A percentile compares a stretch with the other conserved stretches of the same genome.
These are phyloP conservation scores for Pseudogymnoascus sp. DNA, from an alignment of 2,329 filamentous ascomycete genomes.

Conservation along the genomic window DNA sequence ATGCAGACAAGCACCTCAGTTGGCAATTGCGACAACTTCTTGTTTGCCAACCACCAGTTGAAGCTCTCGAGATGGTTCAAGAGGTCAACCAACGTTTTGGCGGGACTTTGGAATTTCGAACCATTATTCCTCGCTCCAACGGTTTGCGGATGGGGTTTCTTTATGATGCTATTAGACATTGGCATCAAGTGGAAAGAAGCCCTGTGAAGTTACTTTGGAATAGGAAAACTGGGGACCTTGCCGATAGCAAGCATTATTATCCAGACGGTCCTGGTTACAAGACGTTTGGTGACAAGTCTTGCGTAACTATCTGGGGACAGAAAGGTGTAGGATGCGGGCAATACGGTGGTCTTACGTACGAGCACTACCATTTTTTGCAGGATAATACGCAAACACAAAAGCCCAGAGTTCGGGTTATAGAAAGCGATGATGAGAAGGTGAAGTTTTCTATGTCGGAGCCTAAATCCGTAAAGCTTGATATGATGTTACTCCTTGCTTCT, in stretches of 20 bases:
- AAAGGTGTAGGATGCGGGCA: slow-evolving; percentile 9
- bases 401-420: background rate
- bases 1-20: slow-evolving; percentile 1
- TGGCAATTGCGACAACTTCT: slow-evolving; percentile 15
- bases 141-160: slow-evolving; percentile 14
- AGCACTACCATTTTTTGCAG: background rate
- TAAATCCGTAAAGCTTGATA: background rate
- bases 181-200: slow-evolving; percentile 11
- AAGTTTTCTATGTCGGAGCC: slow-evolving; percentile 12
- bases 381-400: background rate
- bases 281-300: slow-evolving; percentile 11
- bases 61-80: slow-evolving; percentile 15
- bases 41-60: slow-evolving; percentile 13
- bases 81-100: slow-evolving; percentile 9
- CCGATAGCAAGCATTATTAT: background rate
- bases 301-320: slow-evolving; percentile 12
- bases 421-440: slow-evolving; percentile 10
- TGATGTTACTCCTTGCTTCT: background rate
- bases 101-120: slow-evolving; percentile 9
- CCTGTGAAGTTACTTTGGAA: background rate
- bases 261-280: background rate
- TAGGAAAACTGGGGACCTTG: slow-evolving; percentile 9
- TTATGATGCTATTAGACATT: slow-evolving; percentile 13
- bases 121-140: slow-evolving; percentile 6
- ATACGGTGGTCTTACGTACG: slow-evolving; percentile 4